Percentiles rank a stretch among this genome's conserved stretches.
phyloP scores from a whole-genome alignment of 2,329 filamentous ascomycete genomes.

The Ophiostoma sp. region DNA sequence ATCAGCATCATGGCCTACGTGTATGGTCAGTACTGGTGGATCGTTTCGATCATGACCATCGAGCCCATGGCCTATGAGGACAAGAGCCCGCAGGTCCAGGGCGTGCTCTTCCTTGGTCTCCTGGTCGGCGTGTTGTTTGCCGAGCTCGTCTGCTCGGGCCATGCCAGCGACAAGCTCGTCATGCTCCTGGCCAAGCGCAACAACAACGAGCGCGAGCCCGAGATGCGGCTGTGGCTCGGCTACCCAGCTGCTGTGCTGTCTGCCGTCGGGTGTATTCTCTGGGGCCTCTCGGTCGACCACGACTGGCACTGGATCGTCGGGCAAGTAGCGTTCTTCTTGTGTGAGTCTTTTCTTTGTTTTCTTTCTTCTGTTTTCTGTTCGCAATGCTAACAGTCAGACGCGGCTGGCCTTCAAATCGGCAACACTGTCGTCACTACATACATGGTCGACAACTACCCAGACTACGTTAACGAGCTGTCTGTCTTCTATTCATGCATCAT shows the following conservation, averaged over 20 bases:
- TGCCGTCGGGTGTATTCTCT: constrained; percentile 38
- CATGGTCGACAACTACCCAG: constrained; percentile 51
- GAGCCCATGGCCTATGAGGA: constrained; percentile 46
- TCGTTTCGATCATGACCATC: constrained; percentile 48
- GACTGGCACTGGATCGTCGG: constrained; percentile 2
- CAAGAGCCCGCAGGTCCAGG: constrained; percentile 46
- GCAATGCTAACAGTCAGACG: constrained; percentile 27
- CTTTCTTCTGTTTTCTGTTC: neutral
- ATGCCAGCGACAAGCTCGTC: constrained; percentile 48
- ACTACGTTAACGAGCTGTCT: constrained; percentile 50
- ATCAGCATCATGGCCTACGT: constrained; percentile 46
- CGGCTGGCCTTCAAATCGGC: constrained; percentile 51
- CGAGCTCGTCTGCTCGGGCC: constrained; percentile 48
- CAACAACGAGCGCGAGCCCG: constrained; percentile 40
- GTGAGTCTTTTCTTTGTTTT: neutral
- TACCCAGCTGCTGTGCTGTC: constrained; percentile 49
- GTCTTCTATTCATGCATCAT: constrained; percentile 34
- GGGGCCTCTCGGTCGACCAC: neutral
- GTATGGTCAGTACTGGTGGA: constrained; percentile 54
- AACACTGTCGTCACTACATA: constrained; percentile 43
- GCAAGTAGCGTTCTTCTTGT: neutral
- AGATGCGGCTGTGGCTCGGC: constrained; percentile 53
- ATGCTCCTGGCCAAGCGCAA: constrained; percentile 38
- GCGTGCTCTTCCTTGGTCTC: constrained; percentile 37
- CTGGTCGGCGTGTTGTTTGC: constrained; percentile 43